These are phyloP conservation scores for Scutellaria minor DNA, from an alignment of 257 asterid genomes.

Conservation along the genomic window DNA sequence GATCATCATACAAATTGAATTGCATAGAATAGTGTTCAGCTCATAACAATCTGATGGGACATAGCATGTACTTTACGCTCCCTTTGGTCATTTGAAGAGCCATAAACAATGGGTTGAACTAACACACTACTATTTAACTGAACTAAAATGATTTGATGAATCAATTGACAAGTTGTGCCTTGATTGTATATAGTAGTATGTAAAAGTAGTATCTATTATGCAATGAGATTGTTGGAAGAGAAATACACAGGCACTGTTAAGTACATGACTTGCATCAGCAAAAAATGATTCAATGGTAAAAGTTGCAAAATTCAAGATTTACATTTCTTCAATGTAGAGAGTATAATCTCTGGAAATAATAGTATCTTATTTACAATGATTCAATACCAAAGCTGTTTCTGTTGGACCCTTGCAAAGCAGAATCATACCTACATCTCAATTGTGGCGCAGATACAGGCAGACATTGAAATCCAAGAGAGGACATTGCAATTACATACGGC, in stretches of 20 bases:
- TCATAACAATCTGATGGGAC: slow-evolving; percentile 34
- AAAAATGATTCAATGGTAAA: not conserved
- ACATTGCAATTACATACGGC: slow-evolving; percentile 38
- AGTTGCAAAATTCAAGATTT: slow-evolving; percentile 24
- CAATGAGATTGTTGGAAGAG: not conserved
- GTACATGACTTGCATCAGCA: not conserved
- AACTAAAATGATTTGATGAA: not conserved
- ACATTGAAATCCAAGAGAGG: slow-evolving; percentile 20
- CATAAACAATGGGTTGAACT: slow-evolving; percentile 10
- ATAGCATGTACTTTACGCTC: slow-evolving; percentile 25
- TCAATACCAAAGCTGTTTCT: slow-evolving; percentile 27
- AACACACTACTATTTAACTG: not conserved
- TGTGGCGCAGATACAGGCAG: slow-evolving; percentile 13
- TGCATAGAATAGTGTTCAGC: slow-evolving; percentile 36
- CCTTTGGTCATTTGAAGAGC: slow-evolving; percentile 37
- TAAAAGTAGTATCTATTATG: not conserved
- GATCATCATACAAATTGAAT: slow-evolving; percentile 40
- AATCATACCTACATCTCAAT: slow-evolving; percentile 33
- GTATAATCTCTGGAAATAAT: not conserved
- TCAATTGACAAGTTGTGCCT: not conserved
- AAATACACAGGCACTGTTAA: not conserved
- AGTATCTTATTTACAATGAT: slow-evolving; percentile 26
- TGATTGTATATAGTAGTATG: not conserved
- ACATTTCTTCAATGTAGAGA: slow-evolving; percentile 11
- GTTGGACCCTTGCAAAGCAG: slow-evolving; percentile 9